Evolutionary conservation across 2,329 filamentous ascomycete genomes (phyloP).

Genomic region (Nakataea oryzae): DNA sequence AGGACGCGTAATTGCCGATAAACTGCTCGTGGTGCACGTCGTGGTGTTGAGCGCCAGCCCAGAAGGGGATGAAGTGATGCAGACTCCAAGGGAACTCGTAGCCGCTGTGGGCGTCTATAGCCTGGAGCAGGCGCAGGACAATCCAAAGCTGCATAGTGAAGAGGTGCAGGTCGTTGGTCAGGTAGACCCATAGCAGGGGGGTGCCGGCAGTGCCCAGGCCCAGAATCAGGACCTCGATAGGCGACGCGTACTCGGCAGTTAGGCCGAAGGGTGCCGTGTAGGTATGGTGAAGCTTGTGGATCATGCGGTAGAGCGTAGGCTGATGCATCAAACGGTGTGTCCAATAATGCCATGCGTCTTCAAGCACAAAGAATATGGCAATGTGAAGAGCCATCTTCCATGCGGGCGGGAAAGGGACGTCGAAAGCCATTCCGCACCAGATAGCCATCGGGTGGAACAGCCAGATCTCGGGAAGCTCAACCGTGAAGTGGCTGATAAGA

Average conservation of each 20-base stretch:
- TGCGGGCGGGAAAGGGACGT: slow-evolving; percentile 77
- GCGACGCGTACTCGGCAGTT: slow-evolving; percentile 93
- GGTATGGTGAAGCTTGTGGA: slow-evolving; percentile 99
- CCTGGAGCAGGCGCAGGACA: slow-evolving; percentile 83
- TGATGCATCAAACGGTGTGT: slow-evolving; percentile 87
- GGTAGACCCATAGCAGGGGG: slow-evolving; percentile 71
- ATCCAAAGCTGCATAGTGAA: slow-evolving; percentile 99
- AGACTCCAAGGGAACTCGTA: slow-evolving; percentile 98
- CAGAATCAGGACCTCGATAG: slow-evolving; percentile 92
- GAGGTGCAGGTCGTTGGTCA: slow-evolving; percentile 79
- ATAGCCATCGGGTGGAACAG: slow-evolving; percentile 96
- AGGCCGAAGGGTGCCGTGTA: slow-evolving; percentile 98
- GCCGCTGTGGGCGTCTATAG: slow-evolving; percentile 93
- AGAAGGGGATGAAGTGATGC: slow-evolving; percentile 87
- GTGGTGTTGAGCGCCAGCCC: slow-evolving; percentile 94
- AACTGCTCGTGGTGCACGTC: slow-evolving; percentile 97
- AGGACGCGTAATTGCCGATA: slow-evolving; percentile 94
- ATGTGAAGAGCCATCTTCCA: slow-evolving; percentile 89
- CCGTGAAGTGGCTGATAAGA: slow-evolving; percentile 90
- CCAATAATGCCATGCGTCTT: slow-evolving; percentile 99
- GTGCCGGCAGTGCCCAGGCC: slow-evolving; percentile 75
- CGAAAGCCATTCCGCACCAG: slow-evolving; percentile 79
- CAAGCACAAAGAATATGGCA: slow-evolving; percentile 84
- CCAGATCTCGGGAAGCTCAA: slow-evolving; percentile 98
- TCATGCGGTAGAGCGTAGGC: slow-evolving; percentile 86